Conservation (phyloP, 2,329 filamentous ascomycete species). For the Dothideomycetidae sp. region DNA sequence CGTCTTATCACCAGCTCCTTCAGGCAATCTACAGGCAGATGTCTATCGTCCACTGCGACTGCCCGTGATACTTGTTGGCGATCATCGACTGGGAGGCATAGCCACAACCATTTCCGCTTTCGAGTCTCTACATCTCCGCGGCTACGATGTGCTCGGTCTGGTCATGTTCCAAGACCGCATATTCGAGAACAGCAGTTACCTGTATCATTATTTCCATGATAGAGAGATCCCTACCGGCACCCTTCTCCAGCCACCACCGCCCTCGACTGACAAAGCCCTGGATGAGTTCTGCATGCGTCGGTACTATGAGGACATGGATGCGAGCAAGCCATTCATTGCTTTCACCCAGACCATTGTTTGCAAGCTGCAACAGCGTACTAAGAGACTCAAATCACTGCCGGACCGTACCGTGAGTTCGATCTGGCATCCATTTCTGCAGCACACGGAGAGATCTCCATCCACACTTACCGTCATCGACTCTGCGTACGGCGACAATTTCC, state of each 20-base stretch:
- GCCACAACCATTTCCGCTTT: slow-evolving; percentile 66
- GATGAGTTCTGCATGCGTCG: slow-evolving; percentile 44
- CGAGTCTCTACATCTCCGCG: slow-evolving; percentile 62
- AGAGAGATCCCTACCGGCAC: background rate
- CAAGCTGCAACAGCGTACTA: slow-evolving; percentile 43
- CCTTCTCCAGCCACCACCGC: slow-evolving; percentile 30
- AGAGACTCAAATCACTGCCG: slow-evolving; percentile 47
- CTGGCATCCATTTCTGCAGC: slow-evolving; percentile 83
- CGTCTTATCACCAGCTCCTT: slow-evolving; percentile 64
- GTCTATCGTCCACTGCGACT: slow-evolving; percentile 60
- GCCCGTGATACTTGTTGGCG: slow-evolving; percentile 60
- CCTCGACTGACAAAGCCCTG: slow-evolving; percentile 36
- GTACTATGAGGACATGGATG: slow-evolving; percentile 46
- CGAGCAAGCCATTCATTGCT: slow-evolving; percentile 26
- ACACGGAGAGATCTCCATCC: slow-evolving; percentile 45
- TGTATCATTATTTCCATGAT: slow-evolving; percentile 49
- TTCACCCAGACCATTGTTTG: slow-evolving; percentile 39
- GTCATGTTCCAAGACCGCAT: slow-evolving; percentile 52
- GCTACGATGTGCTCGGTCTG: slow-evolving; percentile 60
- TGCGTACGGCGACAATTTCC: slow-evolving; percentile 65
- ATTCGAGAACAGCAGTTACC: slow-evolving; percentile 55
- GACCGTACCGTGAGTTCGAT: slow-evolving; percentile 48
- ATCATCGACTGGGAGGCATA: slow-evolving; percentile 64
- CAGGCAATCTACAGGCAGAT: slow-evolving; percentile 63
- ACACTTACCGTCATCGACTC: slow-evolving; percentile 67